Conservation (phyloP, 768 basidiomycete genomes). For the Sporobolomyces phaffii region DNA sequence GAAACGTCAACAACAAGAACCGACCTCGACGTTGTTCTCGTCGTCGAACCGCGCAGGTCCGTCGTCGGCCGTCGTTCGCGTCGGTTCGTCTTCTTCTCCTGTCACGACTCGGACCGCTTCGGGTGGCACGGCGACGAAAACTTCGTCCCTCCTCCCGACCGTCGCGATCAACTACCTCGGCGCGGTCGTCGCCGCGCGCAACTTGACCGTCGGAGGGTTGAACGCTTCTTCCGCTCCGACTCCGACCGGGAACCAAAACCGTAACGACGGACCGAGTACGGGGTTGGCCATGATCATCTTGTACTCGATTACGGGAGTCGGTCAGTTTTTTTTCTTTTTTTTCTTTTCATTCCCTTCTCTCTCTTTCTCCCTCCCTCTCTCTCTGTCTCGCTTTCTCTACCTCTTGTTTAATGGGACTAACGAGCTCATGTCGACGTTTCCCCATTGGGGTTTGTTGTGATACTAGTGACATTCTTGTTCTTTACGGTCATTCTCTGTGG, state of each 20-base stretch:
- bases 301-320: constrained; percentile 24
- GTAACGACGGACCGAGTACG: constrained; percentile 48
- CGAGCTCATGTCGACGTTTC: too few relatives aligned
- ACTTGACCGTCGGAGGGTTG: constrained; percentile 51
- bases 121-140: constrained; percentile 23
- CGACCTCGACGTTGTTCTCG: too few relatives aligned
- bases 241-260: background rate
- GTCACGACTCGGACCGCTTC: constrained; percentile 19
- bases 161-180: constrained; percentile 19
- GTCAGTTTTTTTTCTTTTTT: too few relatives aligned
- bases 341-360: too few relatives aligned
- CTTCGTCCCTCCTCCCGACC: background rate
- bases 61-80: too few relatives aligned
- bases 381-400: too few relatives aligned
- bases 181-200: constrained; percentile 58
- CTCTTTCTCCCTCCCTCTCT: too few relatives aligned
- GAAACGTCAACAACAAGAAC: background rate
- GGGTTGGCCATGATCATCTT: constrained; percentile 67
- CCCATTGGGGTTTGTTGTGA: too few relatives aligned
- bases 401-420: too few relatives aligned
- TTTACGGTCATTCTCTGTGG: constrained; percentile 78
- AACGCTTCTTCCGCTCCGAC: background rate
- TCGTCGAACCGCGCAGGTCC: too few relatives aligned
- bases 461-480: constrained; percentile 77
- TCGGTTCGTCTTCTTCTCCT: background rate